Base-by-base conservation (phyloP, 441 rosid species). In the Manihot esculenta region DNA sequence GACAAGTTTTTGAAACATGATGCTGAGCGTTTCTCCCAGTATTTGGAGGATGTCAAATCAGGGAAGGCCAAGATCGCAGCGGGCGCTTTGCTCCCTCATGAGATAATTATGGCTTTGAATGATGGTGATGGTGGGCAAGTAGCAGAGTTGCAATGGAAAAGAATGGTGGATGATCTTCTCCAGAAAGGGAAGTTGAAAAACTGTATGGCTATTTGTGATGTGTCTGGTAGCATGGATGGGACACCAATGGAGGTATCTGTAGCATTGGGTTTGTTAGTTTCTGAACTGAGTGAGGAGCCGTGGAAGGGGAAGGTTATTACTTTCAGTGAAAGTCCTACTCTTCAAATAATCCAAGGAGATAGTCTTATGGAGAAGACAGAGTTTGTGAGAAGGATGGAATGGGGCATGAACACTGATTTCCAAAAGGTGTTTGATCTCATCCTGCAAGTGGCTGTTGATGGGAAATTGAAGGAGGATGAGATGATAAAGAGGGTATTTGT, bases 21-120 rank as follows among this genome's bases (percentile, higher is more conserved):
- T 58, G 51, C 24, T 0, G 84, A 92, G 75, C 76, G 87, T 68
- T 93, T 90, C 58, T 9, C 23, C 0, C n/a, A 79, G 71, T 85
- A 83, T 72, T 64, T 86, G 54, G 77, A 69, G 65, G 74, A 84
- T 45, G 92, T 86, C 61, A 81, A 76, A 35, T 58, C 79, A 0
- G 88, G 94, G 20, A 79, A 84, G 69, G 72, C 79, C 3, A 93
- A 78, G 72, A 86, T 89, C 5, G 83, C 89, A 0, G 84, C 91
- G 1, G 92, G 92, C 13, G 95, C 84, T 0, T 61, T 93, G 84
- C 85, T 93, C 44, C 88, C 97, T 15, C 94, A 87, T 24, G 79
- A 88, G 87, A 91, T 90, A 41, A 76, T 93, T 3, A 38, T 5
- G 1, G 71, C 85, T 30, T 70, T 87, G 66, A 6, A 63, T 0